Conservation (phyloP, 2,329 filamentous ascomycete genomes). For the Aspergillus sp. region DNA sequence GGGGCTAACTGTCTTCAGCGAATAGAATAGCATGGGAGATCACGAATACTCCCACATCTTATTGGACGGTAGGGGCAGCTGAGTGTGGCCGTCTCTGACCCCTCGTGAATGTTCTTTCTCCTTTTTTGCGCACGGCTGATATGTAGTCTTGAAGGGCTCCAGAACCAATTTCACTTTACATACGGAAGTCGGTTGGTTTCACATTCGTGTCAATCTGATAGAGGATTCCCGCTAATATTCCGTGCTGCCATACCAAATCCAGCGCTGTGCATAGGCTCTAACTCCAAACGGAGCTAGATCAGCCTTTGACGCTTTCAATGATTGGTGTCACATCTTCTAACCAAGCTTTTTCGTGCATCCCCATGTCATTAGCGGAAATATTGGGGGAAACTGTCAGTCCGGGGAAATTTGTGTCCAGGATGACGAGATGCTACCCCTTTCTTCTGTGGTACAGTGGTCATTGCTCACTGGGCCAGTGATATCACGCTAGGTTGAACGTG, state of each 20-base stretch:
- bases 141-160: no score
- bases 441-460: background rate
- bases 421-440: background rate
- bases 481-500: slow-evolving; percentile 5
- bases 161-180: background rate
- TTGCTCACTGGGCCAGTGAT: background rate
- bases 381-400: background rate
- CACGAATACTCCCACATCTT: no score
- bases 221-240: slow-evolving; percentile 8
- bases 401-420: background rate
- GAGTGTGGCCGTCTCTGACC: no score
- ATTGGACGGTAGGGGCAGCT: no score
- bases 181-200: background rate
- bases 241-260: slow-evolving; percentile 13
- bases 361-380: background rate
- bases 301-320: background rate
- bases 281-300: background rate
- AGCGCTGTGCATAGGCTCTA: slow-evolving; percentile 15
- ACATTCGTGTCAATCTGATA: background rate
- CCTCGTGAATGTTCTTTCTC: background rate
- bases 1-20: no score
- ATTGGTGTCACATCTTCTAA: slow-evolving; percentile 12
- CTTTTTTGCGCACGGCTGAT: background rate
- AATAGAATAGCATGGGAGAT: no score
- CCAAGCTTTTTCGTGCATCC: slow-evolving; percentile 21